Conservation (phyloP, 352 stramenopile species). For the Globisporangium apiculatum region DNA sequence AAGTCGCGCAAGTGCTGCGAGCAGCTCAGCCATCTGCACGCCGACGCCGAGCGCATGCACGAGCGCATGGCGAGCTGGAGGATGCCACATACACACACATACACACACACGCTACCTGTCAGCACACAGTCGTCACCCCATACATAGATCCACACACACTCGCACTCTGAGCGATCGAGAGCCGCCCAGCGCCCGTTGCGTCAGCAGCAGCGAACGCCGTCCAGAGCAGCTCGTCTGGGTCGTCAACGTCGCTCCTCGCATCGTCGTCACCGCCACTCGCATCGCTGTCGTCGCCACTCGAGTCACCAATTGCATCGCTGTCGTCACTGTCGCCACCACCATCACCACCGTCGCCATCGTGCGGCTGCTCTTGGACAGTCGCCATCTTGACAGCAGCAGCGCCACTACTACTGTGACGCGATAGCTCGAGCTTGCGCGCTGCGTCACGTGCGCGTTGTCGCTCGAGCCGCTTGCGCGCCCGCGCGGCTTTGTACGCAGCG, state of each 20-base stretch:
- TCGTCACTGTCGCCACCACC: slow-evolving; percentile 21
- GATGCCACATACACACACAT: slow-evolving; percentile 2
- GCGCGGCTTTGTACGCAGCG: slow-evolving; percentile 54
- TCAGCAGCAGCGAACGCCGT: slow-evolving; percentile 53
- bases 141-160: background rate
- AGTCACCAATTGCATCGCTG: slow-evolving; percentile 41
- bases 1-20: slow-evolving; percentile 20
- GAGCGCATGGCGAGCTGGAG: slow-evolving; percentile 45
- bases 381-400: slow-evolving; percentile 37
- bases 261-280: slow-evolving; percentile 16
- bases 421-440: slow-evolving; percentile 16
- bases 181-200: slow-evolving; percentile 19
- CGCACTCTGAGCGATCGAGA: slow-evolving; percentile 52
- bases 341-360: slow-evolving; percentile 19
- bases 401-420: slow-evolving; percentile 4
- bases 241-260: slow-evolving; percentile 41
- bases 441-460: slow-evolving; percentile 45
- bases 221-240: slow-evolving; percentile 59
- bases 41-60: slow-evolving; percentile 55
- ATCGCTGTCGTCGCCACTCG: slow-evolving; percentile 40
- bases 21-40: slow-evolving; percentile 35
- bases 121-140: background rate
- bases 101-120: slow-evolving; percentile 1
- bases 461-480: slow-evolving; percentile 53
- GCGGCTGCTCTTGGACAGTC: slow-evolving; percentile 49